Evolutionary conservation across 441 rosid species (phyloP).

Genomic region (Isatis lusitanica): DNA sequence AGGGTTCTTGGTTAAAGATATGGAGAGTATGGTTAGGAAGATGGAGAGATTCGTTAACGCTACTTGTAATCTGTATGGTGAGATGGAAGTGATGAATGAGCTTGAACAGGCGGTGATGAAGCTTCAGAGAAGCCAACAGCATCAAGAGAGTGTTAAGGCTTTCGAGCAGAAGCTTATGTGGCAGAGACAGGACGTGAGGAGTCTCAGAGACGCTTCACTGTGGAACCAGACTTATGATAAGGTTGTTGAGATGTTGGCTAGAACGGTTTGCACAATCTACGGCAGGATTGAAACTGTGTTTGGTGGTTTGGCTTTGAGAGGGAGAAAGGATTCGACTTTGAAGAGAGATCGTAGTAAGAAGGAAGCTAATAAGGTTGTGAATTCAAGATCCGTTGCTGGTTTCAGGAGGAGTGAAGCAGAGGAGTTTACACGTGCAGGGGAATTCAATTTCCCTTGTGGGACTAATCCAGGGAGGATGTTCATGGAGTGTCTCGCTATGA

Average conservation of each 20-base stretch:
- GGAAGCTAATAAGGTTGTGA: slow-evolving; percentile 35
- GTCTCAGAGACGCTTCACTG: slow-evolving; percentile 78
- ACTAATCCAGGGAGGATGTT: slow-evolving; percentile 81
- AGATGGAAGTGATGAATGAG: slow-evolving; percentile 87
- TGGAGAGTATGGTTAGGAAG: slow-evolving; percentile 89
- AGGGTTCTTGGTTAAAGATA: slow-evolving; percentile 88
- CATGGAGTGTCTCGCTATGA: slow-evolving; percentile 80
- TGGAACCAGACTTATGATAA: slow-evolving; percentile 93
- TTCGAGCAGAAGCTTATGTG: slow-evolving; percentile 90
- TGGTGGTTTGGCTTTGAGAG: slow-evolving; percentile 56
- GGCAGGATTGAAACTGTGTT: slow-evolving; percentile 70
- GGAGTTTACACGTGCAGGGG: slow-evolving; percentile 49
- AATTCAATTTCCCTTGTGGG: slow-evolving; percentile 71
- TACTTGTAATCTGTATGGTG: slow-evolving; percentile 72
- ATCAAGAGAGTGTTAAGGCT: slow-evolving; percentile 78
- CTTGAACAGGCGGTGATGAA: slow-evolving; percentile 81
- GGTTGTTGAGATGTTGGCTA: slow-evolving; percentile 83
- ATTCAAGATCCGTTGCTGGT: slow-evolving; percentile 43
- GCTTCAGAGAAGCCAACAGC: slow-evolving; percentile 69
- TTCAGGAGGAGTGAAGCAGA: slow-evolving; percentile 48
- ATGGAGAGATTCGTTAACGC: slow-evolving; percentile 85
- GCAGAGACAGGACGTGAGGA: slow-evolving; percentile 92
- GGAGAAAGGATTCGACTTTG: slow-evolving; percentile 42
- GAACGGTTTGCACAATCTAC: slow-evolving; percentile 84
- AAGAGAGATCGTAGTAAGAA: slow-evolving; percentile 54